phyloP scores from a whole-genome alignment of 495 filamentous ascomycete species.

The Xylaria telfairii region DNA sequence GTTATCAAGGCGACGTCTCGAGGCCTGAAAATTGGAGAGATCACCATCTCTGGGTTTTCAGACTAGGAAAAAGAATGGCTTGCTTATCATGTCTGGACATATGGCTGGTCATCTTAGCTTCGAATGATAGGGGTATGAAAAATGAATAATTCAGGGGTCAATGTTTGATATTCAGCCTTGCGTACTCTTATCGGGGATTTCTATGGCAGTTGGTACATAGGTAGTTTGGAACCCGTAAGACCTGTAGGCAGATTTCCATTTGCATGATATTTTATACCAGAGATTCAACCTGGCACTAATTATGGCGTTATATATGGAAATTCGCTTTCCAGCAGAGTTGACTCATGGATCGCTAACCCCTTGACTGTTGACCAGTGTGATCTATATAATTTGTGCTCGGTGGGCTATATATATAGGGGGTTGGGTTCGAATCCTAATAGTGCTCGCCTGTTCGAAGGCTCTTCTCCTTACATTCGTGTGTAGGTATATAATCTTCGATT shows the following conservation, averaged over 20 bases:
- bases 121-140: background rate
- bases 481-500: too few species aligned
- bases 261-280: background rate
- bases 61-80: background rate
- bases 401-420: too few species aligned
- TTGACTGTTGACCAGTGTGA: background rate
- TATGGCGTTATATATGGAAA: background rate
- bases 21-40: background rate
- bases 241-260: background rate
- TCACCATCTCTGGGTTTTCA: background rate
- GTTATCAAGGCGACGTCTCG: constrained; percentile 4
- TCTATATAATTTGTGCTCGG: background rate
- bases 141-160: background rate
- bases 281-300: background rate
- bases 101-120: background rate
- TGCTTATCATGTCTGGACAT: background rate
- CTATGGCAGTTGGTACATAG: background rate
- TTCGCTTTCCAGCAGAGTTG: background rate
- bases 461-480: too few species aligned
- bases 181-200: background rate
- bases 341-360: background rate
- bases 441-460: too few species aligned
- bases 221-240: background rate
- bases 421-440: too few species aligned
- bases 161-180: background rate